Evolutionary conservation across 495 filamentous ascomycete species (phyloP).

Genomic region (Podospora pseudopauciseta): DNA sequence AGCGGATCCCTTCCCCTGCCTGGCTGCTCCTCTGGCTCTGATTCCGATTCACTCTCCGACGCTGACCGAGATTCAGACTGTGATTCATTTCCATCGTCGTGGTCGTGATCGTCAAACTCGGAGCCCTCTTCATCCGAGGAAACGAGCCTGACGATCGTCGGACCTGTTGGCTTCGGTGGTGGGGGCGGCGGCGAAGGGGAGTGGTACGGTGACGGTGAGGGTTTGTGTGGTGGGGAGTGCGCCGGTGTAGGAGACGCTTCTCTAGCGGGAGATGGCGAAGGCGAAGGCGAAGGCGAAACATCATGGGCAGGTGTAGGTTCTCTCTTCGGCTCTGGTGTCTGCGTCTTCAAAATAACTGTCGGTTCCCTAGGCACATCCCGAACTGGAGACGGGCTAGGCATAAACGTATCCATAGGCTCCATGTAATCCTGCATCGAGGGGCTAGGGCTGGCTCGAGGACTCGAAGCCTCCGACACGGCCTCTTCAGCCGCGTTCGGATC

Average conservation of each 20-base stretch:
- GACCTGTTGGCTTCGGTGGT: constrained; percentile 19
- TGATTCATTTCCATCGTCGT: background rate
- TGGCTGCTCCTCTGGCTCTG: background rate
- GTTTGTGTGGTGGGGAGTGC: background rate
- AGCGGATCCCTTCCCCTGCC: background rate
- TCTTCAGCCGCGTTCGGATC: constrained; percentile 29
- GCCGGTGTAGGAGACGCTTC: background rate
- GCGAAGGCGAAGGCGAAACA: constrained; percentile 4
- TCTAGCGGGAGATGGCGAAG: background rate
- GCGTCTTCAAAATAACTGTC: background rate
- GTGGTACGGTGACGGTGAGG: background rate
- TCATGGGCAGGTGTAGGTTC: background rate
- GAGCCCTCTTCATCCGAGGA: constrained; percentile 24
- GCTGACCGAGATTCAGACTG: constrained; percentile 10
- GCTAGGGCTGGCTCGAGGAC: background rate
- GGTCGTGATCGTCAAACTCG: background rate
- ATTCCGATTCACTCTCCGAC: constrained; percentile 4
- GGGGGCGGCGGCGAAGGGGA: background rate
- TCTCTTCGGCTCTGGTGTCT: background rate
- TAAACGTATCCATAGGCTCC: background rate
- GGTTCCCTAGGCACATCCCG: background rate
- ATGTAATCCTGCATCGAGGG: constrained; percentile 7
- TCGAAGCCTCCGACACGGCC: constrained; percentile 14
- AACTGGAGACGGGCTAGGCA: background rate
- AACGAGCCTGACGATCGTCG: constrained; percentile 31